Evolutionary conservation across 768 basidiomycete species (phyloP), one percentile per base, ranked within the genome.

Genomic region (Trametes villosa): DNA sequence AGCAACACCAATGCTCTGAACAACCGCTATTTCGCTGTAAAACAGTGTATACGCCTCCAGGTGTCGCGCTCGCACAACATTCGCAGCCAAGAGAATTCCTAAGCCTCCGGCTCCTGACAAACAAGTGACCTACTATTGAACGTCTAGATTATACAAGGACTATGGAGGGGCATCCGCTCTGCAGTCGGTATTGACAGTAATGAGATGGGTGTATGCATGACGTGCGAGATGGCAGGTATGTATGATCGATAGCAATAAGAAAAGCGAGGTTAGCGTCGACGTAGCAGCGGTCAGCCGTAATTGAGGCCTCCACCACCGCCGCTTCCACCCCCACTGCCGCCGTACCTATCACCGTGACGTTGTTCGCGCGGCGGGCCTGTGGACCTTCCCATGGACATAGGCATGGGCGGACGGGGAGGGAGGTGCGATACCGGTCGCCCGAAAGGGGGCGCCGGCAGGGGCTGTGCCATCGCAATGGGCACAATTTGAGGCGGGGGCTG

Each of bases 241-340:
- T 40, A 30, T 42, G 47, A 57, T 57, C 38, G 36, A 57, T 31
- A 57, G 56, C 56, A 57, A 49, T 57, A 57, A 26, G n/a, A 50
- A 12, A n/a, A 49, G 56, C 34, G 34, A 27, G 12, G 4, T 29
- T 27, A 26, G 18, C 18, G 24, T 18, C 20, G 26, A 22, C 40
- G 36, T 42, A 33, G 9, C 33, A 27, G 46, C 30, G 45, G 45
- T 70, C 59, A 74, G 54, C 72, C 73, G 48, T 74, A 74, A 62
- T 74, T 74, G 38, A 74, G 66, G 36, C 65, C 71, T 8, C 63
- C 65, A 9, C 64, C 62, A n/a, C 60, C 60, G 9, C 53, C 53
- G 15, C 50, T 58, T 5, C 67, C 62, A 12, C 41, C 41, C 7
- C 53, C 63, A 8, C 67, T 60, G 50, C 61, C 62, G 56, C 65